phyloP scores from a whole-genome alignment of 305 asterid species.

The Nicotiana rustica region DNA sequence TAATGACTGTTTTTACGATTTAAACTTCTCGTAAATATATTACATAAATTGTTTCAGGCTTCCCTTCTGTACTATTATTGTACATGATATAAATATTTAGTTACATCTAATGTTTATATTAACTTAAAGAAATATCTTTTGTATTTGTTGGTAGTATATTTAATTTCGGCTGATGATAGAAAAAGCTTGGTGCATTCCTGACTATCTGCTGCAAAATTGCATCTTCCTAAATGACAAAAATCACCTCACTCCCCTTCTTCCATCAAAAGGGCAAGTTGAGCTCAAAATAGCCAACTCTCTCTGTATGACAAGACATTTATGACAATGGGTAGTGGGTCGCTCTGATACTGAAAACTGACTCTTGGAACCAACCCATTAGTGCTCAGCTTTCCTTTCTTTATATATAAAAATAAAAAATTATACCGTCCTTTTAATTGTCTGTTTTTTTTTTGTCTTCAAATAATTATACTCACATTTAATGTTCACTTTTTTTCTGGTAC shows the following conservation, averaged over 20 bases:
- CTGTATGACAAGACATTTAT: background rate
- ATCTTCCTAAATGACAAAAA: background rate
- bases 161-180: background rate
- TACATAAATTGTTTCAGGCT: too few relatives aligned
- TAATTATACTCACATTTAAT: background rate
- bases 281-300: background rate
- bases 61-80: too few relatives aligned
- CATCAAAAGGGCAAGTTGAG: background rate
- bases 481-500: too few relatives aligned
- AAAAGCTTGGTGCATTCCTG: background rate
- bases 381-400: background rate
- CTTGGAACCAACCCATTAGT: constrained; percentile 5
- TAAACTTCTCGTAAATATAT: too few relatives aligned
- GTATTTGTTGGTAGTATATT: too few relatives aligned
- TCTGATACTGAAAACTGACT: background rate
- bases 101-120: too few relatives aligned
- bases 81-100: too few relatives aligned
- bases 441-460: background rate
- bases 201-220: too few relatives aligned
- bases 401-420: background rate
- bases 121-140: too few relatives aligned
- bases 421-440: background rate
- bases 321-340: background rate
- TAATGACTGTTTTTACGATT: too few relatives aligned
- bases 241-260: background rate